Conservation (phyloP, 768 basidiomycete genomes). For the Lactarius trivialis region DNA sequence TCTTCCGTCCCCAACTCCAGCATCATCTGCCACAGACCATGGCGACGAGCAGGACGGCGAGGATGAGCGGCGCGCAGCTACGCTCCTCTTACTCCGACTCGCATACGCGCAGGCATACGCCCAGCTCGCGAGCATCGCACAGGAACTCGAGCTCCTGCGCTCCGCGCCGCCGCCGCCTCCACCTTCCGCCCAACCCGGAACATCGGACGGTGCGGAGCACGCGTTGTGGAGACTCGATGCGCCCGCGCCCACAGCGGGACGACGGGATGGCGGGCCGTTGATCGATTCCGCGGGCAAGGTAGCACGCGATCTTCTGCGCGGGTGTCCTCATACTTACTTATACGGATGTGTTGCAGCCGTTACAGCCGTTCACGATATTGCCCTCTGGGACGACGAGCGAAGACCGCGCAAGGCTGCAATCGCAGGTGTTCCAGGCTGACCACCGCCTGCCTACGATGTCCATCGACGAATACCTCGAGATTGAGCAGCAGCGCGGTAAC, state of each 20-base stretch:
- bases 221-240: constrained; percentile 72
- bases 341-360: constrained; percentile 44
- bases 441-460: constrained; percentile 92
- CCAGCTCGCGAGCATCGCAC: constrained; percentile 58
- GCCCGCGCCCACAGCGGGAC: constrained; percentile 26
- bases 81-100: constrained; percentile 65
- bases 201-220: constrained; percentile 32
- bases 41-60: constrained; percentile 55
- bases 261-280: constrained; percentile 45
- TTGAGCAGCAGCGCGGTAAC: constrained; percentile 78
- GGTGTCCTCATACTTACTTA: neutral
- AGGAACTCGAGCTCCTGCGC: constrained; percentile 66
- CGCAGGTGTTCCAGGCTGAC: constrained; percentile 77
- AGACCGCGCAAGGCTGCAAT: constrained; percentile 66
- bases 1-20: constrained; percentile 31
- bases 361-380: constrained; percentile 89
- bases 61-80: constrained; percentile 58
- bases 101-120: constrained; percentile 62
- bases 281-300: constrained; percentile 72
- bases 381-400: constrained; percentile 51
- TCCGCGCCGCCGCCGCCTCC: constrained; percentile 38
- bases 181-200: constrained; percentile 28
- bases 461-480: constrained; percentile 88
- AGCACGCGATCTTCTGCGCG: constrained; percentile 16
- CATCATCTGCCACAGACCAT: constrained; percentile 38